Evolutionary conservation across 208 protist genomes (phyloP).

Genomic region (Trypanosoma vivax): DNA sequence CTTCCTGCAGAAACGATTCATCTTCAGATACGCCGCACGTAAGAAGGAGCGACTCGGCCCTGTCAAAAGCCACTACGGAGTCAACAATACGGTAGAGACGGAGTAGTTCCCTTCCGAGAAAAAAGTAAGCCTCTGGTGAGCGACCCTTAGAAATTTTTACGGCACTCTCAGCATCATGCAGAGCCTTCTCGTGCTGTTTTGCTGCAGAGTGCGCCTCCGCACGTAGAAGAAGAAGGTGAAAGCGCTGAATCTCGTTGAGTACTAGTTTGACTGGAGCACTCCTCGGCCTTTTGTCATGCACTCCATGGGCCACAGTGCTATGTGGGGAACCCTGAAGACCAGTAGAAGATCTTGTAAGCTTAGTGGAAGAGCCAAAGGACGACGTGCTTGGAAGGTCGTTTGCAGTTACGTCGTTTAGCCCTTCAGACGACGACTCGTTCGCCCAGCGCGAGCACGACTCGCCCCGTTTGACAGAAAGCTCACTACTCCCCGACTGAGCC

Average conservation of each 20-base stretch:
- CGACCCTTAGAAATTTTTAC: constrained; percentile 39
- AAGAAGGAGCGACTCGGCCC: constrained; percentile 41
- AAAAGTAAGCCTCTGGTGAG: constrained; percentile 64
- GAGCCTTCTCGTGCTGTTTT: constrained; percentile 47
- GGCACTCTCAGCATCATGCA: constrained; percentile 52
- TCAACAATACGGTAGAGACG: constrained; percentile 44
- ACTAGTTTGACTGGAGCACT: not conserved
- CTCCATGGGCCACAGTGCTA: constrained; percentile 11
- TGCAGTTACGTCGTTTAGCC: too few relatives aligned
- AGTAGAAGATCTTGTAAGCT: too few relatives aligned
- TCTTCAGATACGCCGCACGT: not conserved
- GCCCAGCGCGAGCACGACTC: not conserved
- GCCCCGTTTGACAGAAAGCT: constrained; percentile 11
- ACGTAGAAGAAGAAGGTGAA: constrained; percentile 66
- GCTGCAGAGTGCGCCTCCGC: constrained; percentile 48
- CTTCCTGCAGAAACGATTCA: constrained; percentile 7
- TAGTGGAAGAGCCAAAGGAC: too few relatives aligned
- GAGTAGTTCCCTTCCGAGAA: constrained; percentile 49
- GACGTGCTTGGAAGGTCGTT: too few relatives aligned
- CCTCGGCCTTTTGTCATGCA: not conserved
- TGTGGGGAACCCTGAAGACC: too few relatives aligned
- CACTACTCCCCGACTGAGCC: not conserved
- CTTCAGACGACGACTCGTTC: too few relatives aligned
- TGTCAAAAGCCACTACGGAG: constrained; percentile 52
- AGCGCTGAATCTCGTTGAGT: constrained; percentile 53